phyloP scores from a whole-genome alignment of 805 yeast species.

The Zygotorulaspora chibaensis region DNA sequence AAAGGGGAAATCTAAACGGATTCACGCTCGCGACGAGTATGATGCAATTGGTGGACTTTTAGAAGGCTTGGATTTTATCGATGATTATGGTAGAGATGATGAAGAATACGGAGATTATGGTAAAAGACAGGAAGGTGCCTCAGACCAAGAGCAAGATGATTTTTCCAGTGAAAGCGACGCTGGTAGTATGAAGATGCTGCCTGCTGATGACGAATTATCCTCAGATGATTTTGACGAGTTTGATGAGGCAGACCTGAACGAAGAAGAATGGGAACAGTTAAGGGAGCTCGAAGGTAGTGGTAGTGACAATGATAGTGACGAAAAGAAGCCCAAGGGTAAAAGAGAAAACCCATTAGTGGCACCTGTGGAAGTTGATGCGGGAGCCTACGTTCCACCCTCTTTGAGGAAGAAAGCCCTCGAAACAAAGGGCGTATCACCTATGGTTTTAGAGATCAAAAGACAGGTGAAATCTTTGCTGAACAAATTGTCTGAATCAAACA shows the following conservation, averaged over 20 bases:
- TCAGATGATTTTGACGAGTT: slow-evolving; percentile 43
- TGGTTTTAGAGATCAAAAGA: slow-evolving; percentile 48
- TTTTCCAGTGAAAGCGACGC: slow-evolving; percentile 27
- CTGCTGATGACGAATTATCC: slow-evolving; percentile 41
- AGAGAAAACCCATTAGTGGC: slow-evolving; percentile 76
- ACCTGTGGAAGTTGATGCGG: slow-evolving; percentile 39
- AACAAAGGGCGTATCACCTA: slow-evolving; percentile 40
- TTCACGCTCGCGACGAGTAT: slow-evolving; percentile 50
- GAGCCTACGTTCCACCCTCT: slow-evolving; percentile 83
- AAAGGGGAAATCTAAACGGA: slow-evolving; percentile 49
- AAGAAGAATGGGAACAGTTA: slow-evolving; percentile 34
- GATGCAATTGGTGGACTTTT: slow-evolving; percentile 79
- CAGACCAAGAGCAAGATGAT: slow-evolving; percentile 28
- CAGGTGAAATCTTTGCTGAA: slow-evolving; percentile 80
- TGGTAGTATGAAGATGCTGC: slow-evolving; percentile 31
- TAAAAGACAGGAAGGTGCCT: slow-evolving; percentile 7
- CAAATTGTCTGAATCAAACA: slow-evolving; percentile 83
- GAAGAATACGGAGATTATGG: slow-evolving; percentile 33
- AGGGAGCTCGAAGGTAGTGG: slow-evolving; percentile 28
- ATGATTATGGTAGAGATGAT: slow-evolving; percentile 33
- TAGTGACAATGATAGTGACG: slow-evolving; percentile 24
- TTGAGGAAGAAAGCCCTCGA: slow-evolving; percentile 51
- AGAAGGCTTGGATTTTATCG: slow-evolving; percentile 55
- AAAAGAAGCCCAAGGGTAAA: slow-evolving; percentile 21
- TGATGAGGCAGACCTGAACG: slow-evolving; percentile 38